phyloP scores from a whole-genome alignment of 495 filamentous ascomycete genomes.

The Aspergillus bridgeri region DNA sequence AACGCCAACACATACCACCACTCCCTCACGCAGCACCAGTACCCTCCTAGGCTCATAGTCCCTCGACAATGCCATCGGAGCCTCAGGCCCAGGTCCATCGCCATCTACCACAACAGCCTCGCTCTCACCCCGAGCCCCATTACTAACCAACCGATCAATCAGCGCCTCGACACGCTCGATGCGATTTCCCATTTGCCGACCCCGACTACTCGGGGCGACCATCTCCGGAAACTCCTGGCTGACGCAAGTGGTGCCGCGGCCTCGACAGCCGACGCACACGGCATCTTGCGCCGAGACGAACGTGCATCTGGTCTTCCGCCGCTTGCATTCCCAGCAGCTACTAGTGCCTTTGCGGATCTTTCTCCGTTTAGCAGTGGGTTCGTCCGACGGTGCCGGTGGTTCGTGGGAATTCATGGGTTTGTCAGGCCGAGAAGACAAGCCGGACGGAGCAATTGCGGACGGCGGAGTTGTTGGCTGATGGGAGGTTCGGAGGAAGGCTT shows the following conservation, averaged over 20 bases:
- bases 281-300: not conserved
- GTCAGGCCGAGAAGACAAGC: too few species aligned
- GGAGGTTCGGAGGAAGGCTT: too few species aligned
- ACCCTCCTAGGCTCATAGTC: too few species aligned
- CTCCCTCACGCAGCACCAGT: too few species aligned
- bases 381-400: too few species aligned
- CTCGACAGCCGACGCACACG: constrained; percentile 3
- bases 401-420: too few species aligned
- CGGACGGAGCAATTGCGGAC: too few species aligned
- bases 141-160: not conserved
- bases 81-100: too few species aligned
- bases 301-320: constrained; percentile 6
- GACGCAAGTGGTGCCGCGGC: not conserved
- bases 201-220: not conserved
- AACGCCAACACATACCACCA: too few species aligned
- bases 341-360: constrained; percentile 7
- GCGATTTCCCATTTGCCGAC: not conserved
- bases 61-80: too few species aligned
- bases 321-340: constrained; percentile 12
- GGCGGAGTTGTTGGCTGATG: too few species aligned
- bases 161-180: constrained; percentile 1
- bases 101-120: not conserved
- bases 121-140: not conserved
- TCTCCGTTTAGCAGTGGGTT: not conserved
- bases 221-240: not conserved